A percentile compares a stretch with the other conserved stretches of the same genome.
phyloP scores from a whole-genome alignment of 306 rosid species.

The Dryas drummondii region DNA sequence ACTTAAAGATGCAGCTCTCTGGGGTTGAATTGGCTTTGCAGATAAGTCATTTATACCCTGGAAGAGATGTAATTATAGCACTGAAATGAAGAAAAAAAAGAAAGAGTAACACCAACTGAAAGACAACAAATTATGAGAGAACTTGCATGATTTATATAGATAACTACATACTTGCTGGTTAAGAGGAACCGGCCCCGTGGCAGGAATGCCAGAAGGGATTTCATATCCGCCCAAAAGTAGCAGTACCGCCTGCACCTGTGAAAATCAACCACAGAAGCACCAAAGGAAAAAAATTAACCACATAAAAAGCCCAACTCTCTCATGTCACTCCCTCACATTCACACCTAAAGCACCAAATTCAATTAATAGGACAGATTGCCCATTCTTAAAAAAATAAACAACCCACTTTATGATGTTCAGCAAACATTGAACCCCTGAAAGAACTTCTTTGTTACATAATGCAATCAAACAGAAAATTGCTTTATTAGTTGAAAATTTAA shows the following conservation, averaged over 20 bases:
- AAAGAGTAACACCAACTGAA: background rate
- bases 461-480: background rate
- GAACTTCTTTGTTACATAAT: background rate
- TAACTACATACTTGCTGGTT: conserved; percentile 36
- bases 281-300: conserved; percentile 19
- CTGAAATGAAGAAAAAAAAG: background rate
- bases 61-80: conserved; percentile 6
- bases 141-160: background rate
- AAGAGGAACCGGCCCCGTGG: conserved; percentile 37
- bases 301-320: conserved; percentile 12
- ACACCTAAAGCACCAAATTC: background rate
- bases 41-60: conserved; percentile 41
- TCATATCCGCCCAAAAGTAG: conserved; percentile 61
- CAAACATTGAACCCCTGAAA: background rate
- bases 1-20: conserved; percentile 55
- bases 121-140: background rate
- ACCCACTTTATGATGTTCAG: background rate
- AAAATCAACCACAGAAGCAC: conserved; percentile 26
- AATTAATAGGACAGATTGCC: background rate
- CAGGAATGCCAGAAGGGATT: conserved; percentile 52
- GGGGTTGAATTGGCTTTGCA: conserved; percentile 44
- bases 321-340: background rate
- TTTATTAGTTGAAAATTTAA: background rate
- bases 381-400: background rate
- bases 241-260: conserved; percentile 57